These are phyloP conservation scores for Backusella macrospora DNA, from an alignment of 192 early-diverging fungal genomes.

Conservation along the genomic window DNA sequence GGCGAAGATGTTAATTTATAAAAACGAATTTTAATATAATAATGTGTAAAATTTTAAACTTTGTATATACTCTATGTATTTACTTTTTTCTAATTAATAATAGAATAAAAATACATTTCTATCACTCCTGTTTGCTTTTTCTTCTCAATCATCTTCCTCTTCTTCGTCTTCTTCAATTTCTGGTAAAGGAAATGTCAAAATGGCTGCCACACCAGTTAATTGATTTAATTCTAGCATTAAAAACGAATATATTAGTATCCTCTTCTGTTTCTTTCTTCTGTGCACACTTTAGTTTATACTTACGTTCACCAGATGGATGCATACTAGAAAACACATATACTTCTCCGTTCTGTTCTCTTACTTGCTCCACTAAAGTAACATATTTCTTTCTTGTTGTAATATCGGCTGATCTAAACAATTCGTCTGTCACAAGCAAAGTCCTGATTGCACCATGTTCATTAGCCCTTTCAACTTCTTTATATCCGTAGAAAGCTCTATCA, in stretches of 20 bases:
- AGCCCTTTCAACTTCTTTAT: conserved; percentile 81
- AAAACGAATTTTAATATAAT: not conserved
- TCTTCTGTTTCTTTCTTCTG: too few species aligned
- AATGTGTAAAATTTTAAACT: conserved; percentile 13
- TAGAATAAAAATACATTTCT: conserved; percentile 13
- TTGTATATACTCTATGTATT: conserved; percentile 7
- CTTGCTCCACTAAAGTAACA: conserved; percentile 83
- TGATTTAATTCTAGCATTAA: conserved; percentile 74
- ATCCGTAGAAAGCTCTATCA: conserved; percentile 93
- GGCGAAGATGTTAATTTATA: conserved; percentile 28
- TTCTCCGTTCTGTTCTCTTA: conserved; percentile 72
- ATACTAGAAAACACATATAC: conserved; percentile 90
- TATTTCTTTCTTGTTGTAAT: conserved; percentile 83
- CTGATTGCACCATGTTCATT: conserved; percentile 86
- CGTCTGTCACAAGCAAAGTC: conserved; percentile 90
- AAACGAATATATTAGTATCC: not conserved
- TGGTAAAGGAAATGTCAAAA: conserved; percentile 89
- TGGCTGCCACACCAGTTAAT: conserved; percentile 93
- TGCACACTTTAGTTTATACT: conserved; percentile 13
- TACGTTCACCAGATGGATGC: conserved; percentile 95
- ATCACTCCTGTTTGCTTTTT: conserved; percentile 47
- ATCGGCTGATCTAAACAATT: conserved; percentile 90
- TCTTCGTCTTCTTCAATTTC: conserved; percentile 77
- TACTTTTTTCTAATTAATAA: conserved; percentile 15
- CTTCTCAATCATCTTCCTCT: conserved; percentile 54